A percentile compares a stretch with the other conserved stretches of the same genome.
Evolutionary conservation across 345 rosid species (phyloP).

Genomic region (Eucalyptus dawsonii): DNA sequence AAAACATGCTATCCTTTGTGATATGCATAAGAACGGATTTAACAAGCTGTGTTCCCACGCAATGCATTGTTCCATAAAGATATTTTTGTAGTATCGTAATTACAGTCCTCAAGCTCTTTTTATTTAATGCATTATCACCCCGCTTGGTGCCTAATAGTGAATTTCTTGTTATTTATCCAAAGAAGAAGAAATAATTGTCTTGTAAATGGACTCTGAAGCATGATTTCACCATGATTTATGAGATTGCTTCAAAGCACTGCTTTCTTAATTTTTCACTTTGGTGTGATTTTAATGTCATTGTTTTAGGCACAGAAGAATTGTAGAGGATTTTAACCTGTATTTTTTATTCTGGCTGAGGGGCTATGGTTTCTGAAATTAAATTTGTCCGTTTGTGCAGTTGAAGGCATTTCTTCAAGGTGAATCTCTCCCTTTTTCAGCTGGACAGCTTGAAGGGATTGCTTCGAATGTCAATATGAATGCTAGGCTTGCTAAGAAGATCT

Average conservation of each 20-base stretch:
- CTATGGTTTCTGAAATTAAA: neutral
- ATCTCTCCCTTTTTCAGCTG: slow-evolving; percentile 72
- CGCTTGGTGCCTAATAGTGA: neutral
- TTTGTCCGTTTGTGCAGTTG: slow-evolving; percentile 21
- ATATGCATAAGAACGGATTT: neutral
- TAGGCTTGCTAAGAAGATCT: slow-evolving; percentile 47
- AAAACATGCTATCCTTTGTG: neutral
- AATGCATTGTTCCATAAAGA: neutral
- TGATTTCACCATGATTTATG: neutral
- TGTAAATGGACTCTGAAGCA: neutral
- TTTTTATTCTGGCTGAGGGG: neutral
- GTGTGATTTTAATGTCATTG: neutral
- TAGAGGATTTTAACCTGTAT: neutral
- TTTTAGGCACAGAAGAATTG: neutral
- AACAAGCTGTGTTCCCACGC: neutral
- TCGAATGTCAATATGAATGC: slow-evolving; percentile 54
- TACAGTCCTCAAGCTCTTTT: neutral
- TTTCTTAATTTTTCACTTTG: neutral
- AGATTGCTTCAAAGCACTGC: neutral
- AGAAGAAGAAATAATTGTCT: neutral
- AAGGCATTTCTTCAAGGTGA: slow-evolving; percentile 83
- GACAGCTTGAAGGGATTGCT: slow-evolving; percentile 84
- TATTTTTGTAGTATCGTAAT: neutral
- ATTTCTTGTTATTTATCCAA: neutral
- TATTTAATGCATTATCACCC: neutral